These are phyloP conservation scores for Brassica carinata DNA, from an alignment of 345 rosid genomes.

Conservation along the genomic window DNA sequence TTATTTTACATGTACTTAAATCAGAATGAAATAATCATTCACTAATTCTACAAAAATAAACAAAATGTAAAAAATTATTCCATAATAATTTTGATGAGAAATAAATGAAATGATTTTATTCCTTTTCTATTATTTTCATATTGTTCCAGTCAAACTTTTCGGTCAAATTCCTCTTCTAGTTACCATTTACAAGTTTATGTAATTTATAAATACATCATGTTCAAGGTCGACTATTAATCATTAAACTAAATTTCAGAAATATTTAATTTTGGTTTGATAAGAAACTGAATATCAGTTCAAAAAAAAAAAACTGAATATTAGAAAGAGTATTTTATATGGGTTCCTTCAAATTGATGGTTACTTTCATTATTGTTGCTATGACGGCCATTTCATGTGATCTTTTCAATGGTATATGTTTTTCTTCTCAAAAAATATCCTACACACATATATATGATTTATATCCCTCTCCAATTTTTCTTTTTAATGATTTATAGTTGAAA, in stretches of 20 bases:
- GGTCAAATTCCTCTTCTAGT: neutral
- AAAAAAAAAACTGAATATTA: neutral
- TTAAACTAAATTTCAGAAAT: neutral
- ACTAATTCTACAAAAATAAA: neutral
- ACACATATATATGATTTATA: neutral
- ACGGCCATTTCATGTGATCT: neutral
- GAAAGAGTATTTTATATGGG: conserved; percentile 1
- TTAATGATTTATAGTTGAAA: neutral
- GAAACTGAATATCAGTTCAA: neutral
- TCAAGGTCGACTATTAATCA: neutral
- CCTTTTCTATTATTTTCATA: neutral
- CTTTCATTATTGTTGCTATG: neutral
- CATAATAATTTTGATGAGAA: neutral
- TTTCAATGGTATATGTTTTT: conserved; percentile 8
- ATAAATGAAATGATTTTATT: neutral
- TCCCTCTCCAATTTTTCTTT: neutral
- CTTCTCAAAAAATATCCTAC: neutral
- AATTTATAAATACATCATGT: conserved; percentile 7
- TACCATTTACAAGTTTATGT: neutral
- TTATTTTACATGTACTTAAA: neutral
- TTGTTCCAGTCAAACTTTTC: neutral
- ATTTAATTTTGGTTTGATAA: conserved; percentile 1
- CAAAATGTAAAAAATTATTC: neutral
- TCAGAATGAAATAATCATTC: neutral
- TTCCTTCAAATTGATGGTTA: conserved; percentile 13